Evolutionary conservation across 2,329 filamentous ascomycete genomes (phyloP), one percentile per base, ranked within the genome.

Genomic region (Ophiostoma sp.): DNA sequence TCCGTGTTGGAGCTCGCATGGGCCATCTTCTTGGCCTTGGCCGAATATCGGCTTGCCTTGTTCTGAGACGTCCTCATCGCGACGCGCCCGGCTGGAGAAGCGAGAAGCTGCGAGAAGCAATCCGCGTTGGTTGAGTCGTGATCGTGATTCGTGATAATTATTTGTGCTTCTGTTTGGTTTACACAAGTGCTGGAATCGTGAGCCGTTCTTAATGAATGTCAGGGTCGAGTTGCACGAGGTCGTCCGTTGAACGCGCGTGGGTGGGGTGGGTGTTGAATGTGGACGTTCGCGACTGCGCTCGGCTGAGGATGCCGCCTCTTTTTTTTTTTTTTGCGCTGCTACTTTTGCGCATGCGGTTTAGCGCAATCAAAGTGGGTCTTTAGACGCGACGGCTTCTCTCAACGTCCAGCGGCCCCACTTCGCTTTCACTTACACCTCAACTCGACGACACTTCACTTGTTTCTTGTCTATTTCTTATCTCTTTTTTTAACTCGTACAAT

Each of bases 271-370:
- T 48, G 44, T 10, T 27, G 3, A 15, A 27, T 8, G 52, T 31
- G n/a, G 17, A 48, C 20, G 44, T 48, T 48, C 44, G 44, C 44
- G 44, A 48, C 44, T 48, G 44, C 41, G 44, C 44, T 48, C 17
- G 44, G 52, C 52, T 57, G 52, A 57, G 33, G 33, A 39, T 66
- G 33, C 17, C 35, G 11, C 10, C 3, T 36, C 17, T 65, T 65
- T 65, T 39, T 41, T 66, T 39, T 35, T 66, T 66, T 65, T 65
- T 65, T 23, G 33, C n/a, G 62, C 20, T 64, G 60, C 17, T 27
- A n/a, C 27, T 11, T 20, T 35, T 10, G 27, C 15, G 33, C n/a
- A 7, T 64, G 60, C 23, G 48, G 48, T 54, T 54, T 54, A n/a
- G 48, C 48, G n/a, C n/a, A 3, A 11, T 62, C 17, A 39, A 64